A percentile compares a stretch with the other conserved stretches of the same genome.
Conservation (phyloP, 164 flowering plant genomes). For the Nelumbo lutea region DNA sequence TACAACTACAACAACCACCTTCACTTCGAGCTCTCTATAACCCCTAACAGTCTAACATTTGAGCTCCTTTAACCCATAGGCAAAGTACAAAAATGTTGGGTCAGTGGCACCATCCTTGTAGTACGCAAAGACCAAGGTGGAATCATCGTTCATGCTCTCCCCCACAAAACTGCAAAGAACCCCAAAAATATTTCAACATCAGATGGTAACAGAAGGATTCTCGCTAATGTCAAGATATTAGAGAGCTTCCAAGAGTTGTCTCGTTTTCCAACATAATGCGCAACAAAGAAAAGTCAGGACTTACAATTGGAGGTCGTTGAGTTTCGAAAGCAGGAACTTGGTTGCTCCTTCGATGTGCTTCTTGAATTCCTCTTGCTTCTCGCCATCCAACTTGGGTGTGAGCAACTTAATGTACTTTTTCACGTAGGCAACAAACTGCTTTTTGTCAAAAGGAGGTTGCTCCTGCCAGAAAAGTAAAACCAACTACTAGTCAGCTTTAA, state of each 20-base stretch:
- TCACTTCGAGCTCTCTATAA: not conserved
- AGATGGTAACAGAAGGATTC: not conserved
- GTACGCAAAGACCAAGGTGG: conserved; percentile 69
- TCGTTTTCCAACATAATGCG: no score
- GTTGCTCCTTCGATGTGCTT: conserved; percentile 71
- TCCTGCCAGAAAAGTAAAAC: conserved; percentile 40
- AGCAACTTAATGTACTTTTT: conserved; percentile 69
- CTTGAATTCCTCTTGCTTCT: conserved; percentile 61
- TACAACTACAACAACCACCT: conserved; percentile 6
- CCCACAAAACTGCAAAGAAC: conserved; percentile 65
- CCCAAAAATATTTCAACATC: not conserved
- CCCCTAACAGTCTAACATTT: conserved; percentile 29
- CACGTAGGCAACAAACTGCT: conserved; percentile 58
- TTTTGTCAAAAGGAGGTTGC: conserved; percentile 90
- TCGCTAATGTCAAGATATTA: not conserved
- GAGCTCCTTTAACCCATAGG: conserved; percentile 56
- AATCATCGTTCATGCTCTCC: conserved; percentile 84
- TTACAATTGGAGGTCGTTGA: conserved; percentile 85
- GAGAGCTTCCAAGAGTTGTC: not conserved
- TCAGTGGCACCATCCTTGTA: conserved; percentile 85
- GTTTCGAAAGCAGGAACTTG: conserved; percentile 67
- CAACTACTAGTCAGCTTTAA: not conserved
- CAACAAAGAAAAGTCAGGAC: conserved; percentile 4
- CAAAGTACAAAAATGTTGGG: conserved; percentile 66
- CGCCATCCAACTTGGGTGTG: conserved; percentile 60